Base-by-base conservation (phyloP, 305 asterid genomes). In the Fraxinus floribunda region DNA sequence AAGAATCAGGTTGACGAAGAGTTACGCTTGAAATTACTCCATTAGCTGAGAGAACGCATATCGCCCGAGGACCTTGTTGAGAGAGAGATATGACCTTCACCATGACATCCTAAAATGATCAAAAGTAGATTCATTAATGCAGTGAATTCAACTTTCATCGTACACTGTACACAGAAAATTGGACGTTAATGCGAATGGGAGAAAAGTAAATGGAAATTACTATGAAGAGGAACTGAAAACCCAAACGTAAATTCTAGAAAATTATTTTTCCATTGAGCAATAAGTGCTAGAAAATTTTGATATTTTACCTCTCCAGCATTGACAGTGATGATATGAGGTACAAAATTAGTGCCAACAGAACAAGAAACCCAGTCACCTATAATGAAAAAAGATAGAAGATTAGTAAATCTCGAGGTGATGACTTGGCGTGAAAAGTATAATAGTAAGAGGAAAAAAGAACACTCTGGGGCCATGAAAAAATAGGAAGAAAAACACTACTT, bases 11-110 rank as follows among this genome's bases (percentile, higher is more conserved):
- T 77, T 89, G 92, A 20, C 91, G 89, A 55, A 89, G 83, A 0
- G 92, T 89, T 68, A 89, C 91, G 7, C 89, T 89, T 32, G 92
- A 89, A 78, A 89, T 88, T 39, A 85, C 87, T 49, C 92, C 92
- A 38, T 83, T 89, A 32, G 91, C 92, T 10, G 91, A 89, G 32
- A 89, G 89, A 64, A 84, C 82, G 84, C 98, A 95, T 79, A 95
- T 94, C 35, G 97, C 94, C 22, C 98, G 92, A 57, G 99, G 99
- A 18, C 99, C 98, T 90, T 92, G 97, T 83, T 95, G 98, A 82
- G 97, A 91, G 84, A 94, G 93, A 4, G 98, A 95, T 76, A 93
- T 93, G 29, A 95, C 85, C 89, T 95, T 94, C 97, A 91, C 92
- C 2, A 93, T 92, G 16, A 95, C 97, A 85, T 95, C 98, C 98